A percentile compares a stretch with the other conserved stretches of the same genome.
These are phyloP conservation scores for Coniochaeta sp. DNA, from an alignment of 2,329 filamentous ascomycete species.

Conservation along the genomic window DNA sequence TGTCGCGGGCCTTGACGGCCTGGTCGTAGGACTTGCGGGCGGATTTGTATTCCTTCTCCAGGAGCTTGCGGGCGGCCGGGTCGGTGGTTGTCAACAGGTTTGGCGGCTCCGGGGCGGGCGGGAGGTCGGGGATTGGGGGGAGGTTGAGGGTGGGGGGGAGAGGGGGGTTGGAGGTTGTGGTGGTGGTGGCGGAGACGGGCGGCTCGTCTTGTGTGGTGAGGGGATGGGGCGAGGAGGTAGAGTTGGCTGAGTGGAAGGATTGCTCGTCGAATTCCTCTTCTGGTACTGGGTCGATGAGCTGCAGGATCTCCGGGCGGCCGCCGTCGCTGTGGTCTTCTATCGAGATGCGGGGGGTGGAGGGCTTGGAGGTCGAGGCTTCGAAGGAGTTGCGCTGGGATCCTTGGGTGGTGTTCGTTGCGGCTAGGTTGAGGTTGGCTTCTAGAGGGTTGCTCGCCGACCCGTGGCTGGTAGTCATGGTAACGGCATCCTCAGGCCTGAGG, in stretches of 20 bases:
- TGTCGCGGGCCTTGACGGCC: conserved; percentile 59
- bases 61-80: conserved; percentile 59
- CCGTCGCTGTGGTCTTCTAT: conserved; percentile 35
- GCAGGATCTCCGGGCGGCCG: conserved; percentile 12
- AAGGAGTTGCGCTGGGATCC: not conserved
- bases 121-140: conserved; percentile 41
- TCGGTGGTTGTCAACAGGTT: conserved; percentile 41
- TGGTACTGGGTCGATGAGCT: conserved; percentile 11
- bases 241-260: not conserved
- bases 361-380: conserved; percentile 3
- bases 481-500: conserved; percentile 4
- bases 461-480: conserved; percentile 1
- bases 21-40: conserved; percentile 58
- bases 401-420: conserved; percentile 1
- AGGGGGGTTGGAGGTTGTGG: conserved; percentile 6
- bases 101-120: conserved; percentile 44
- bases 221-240: not conserved
- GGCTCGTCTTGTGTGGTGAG: not conserved
- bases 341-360: conserved; percentile 33
- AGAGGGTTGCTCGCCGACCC: not conserved
- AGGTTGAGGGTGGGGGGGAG: conserved; percentile 38
- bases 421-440: conserved; percentile 2
- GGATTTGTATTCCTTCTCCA: conserved; percentile 60
- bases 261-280: conserved; percentile 1
- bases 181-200: conserved; percentile 8